phyloP scores from a whole-genome alignment of 805 yeast species.

The Teunomyces tritomae region DNA sequence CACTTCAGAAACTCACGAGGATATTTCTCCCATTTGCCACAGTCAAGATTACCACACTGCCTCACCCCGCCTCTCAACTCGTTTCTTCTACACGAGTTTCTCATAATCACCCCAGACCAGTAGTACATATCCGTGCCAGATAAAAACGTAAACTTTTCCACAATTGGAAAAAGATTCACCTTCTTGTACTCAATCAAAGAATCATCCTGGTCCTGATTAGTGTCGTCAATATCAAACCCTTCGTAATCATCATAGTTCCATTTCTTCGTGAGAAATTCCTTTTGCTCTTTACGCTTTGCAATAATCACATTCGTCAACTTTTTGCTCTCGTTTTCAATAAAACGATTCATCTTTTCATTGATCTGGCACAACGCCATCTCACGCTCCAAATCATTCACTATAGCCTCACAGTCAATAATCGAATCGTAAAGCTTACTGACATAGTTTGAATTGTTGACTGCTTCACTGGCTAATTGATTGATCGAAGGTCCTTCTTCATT shows the following conservation, averaged over 20 bases:
- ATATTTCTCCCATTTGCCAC: slow-evolving; percentile 90
- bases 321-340: slow-evolving; percentile 32
- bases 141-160: slow-evolving; percentile 79
- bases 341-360: slow-evolving; percentile 30
- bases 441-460: slow-evolving; percentile 12
- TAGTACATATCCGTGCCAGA: slow-evolving; percentile 80
- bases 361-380: slow-evolving; percentile 32
- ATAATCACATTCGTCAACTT: slow-evolving; percentile 30
- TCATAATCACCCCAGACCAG: slow-evolving; percentile 98
- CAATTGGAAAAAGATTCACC: slow-evolving; percentile 81
- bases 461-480: background rate
- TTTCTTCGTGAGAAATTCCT: slow-evolving; percentile 26
- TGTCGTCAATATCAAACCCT: slow-evolving; percentile 39
- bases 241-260: slow-evolving; percentile 43
- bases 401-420: slow-evolving; percentile 34
- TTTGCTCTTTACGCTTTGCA: slow-evolving; percentile 31
- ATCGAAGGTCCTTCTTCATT: background rate
- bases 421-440: slow-evolving; percentile 30
- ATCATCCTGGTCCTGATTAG: slow-evolving; percentile 33
- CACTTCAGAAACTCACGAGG: slow-evolving; percentile 96
- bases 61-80: slow-evolving; percentile 85
- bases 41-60: slow-evolving; percentile 89
- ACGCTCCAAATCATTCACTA: slow-evolving; percentile 31
- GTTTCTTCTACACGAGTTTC: slow-evolving; percentile 91
- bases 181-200: slow-evolving; percentile 45